Evolutionary conservation across 352 stramenopile genomes (phyloP).

Genomic region (Phytopythium aichiense): DNA sequence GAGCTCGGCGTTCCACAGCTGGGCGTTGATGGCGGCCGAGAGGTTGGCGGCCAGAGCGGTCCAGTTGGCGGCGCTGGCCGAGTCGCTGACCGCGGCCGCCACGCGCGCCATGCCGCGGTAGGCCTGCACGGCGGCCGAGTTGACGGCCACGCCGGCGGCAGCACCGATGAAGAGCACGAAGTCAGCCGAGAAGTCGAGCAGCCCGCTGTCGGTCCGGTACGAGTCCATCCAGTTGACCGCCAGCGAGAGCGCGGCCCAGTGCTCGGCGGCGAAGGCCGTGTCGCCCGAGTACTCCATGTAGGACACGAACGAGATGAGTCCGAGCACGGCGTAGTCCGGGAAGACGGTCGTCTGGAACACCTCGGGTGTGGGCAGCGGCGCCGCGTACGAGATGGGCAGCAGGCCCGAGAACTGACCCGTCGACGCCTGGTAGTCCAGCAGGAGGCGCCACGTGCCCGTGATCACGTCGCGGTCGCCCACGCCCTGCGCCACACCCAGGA

Average conservation of each 20-base stretch:
- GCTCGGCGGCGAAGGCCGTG: slow-evolving; percentile 11
- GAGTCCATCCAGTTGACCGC: slow-evolving; percentile 13
- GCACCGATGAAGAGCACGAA: slow-evolving; percentile 12
- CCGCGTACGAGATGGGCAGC: slow-evolving; percentile 18
- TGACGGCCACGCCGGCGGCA: slow-evolving; percentile 16
- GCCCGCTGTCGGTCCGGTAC: slow-evolving; percentile 11
- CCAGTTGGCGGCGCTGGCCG: slow-evolving; percentile 13
- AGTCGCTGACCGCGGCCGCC: slow-evolving; percentile 14
- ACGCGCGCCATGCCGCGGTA: slow-evolving; percentile 19
- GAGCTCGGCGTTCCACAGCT: slow-evolving; percentile 21
- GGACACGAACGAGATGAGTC: slow-evolving; percentile 19
- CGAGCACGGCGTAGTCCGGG: slow-evolving; percentile 25
- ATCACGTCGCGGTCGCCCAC: slow-evolving; percentile 14
- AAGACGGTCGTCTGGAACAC: slow-evolving; percentile 26
- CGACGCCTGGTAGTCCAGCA: slow-evolving; percentile 19
- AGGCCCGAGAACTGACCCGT: slow-evolving; percentile 16
- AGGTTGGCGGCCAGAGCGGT: slow-evolving; percentile 7
- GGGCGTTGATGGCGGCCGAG: slow-evolving; percentile 16
- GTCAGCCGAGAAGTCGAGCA: slow-evolving; percentile 22
- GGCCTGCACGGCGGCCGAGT: slow-evolving; percentile 20
- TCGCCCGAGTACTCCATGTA: slow-evolving; percentile 29
- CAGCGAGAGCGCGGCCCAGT: slow-evolving; percentile 15
- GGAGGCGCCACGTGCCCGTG: slow-evolving; percentile 17
- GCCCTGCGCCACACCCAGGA: slow-evolving; percentile 23
- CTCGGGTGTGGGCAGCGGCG: slow-evolving; percentile 19